Base-by-base conservation (phyloP, 371 early-diverging fungal genomes). In the Dentiscutata heterogama region DNA sequence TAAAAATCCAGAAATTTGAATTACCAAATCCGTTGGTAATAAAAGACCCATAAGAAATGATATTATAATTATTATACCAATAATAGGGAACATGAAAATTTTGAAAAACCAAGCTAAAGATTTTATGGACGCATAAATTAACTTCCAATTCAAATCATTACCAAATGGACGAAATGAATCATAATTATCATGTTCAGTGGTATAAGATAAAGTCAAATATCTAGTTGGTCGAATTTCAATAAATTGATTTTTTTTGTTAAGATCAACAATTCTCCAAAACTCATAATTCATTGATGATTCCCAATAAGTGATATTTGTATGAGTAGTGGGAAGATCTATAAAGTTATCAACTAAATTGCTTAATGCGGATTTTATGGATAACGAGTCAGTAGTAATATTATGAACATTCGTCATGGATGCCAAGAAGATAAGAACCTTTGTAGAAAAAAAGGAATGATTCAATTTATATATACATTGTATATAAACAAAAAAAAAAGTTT, bases 191-290 rank as follows among this genome's bases (percentile, higher is more conserved):
- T 14, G 2, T 29, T 11, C 22, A 22, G 25, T 20, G 13, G n/a
- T 51, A n/a, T 16, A 14, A 11, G 51, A 35, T 5, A 82, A 25
- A 22, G 71, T 75, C 6, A 82, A 22, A n/a, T 20, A 25, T 25
- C 39, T 82, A 50, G 76, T 22, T 4, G 75, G 31, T 2, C 68
- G 51, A 20, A 82, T 35, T 56, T 82, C 78, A 16, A 78, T 11
- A 67, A 68, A 82, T 27, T 53, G 82, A 54, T 77, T 7, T 7
- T 8, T n/a, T 58, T 46, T 77, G 11, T 35, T 20, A 14, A 70
- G 78, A 68, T 82, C 78, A 4, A 82, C 56, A n/a, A 68, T 56
- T 13, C 51, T 20, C 82, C 82, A 82, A 42, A 82, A 82, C 27
- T 39, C 51, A 5, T 14, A 3, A 20, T 53, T 56, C 25, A 71